Evolutionary conservation across 768 basidiomycete genomes (phyloP), one percentile per base, ranked within the genome.

Genomic region (Phylloporus rhodoxanthus): DNA sequence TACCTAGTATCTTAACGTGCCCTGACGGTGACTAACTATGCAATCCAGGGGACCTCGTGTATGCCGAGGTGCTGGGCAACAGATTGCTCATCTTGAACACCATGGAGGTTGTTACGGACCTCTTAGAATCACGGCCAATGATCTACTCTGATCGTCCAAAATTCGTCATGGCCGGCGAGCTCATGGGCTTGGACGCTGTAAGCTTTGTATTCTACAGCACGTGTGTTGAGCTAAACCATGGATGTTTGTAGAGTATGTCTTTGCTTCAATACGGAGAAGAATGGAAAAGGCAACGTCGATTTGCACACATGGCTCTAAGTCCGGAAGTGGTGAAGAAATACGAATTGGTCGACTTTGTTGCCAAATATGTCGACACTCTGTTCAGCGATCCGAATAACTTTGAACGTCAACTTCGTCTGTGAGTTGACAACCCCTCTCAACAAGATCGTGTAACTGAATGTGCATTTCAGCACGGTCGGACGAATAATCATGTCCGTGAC

Each of bases 131-230:
- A 43, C 48, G 61, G n/a, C 54, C 52, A 1, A 43, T 17, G 15
- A 62, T 58, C 17, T 70, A 70, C 39, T 69, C 69, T 7, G 52
- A 66, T 34, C 56, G 68, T 5, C 67, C 69, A 3, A 57, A 50
- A 15, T 68, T 73, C n/a, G 60, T 62, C 1, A 68, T 74, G 44
- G 65, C 64, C 7, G 67, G 70, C 13, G 69, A 69, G 26, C 61
- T 73, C 60, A 67, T 68, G 60, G 55, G 56, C 4, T 41, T 67
- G 51, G 52, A 47, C 30, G 41, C 53, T 0, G 63, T 53, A 41
- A 9, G 53, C 30, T n/a, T 28, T 39, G 14, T 34, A 15, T 17
- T 38, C 23, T 9, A 2, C n/a, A 21, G n/a, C 8, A 14, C 10
- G 4, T 9, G 17, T 3, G n/a, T 11, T 10, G 36, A 32, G 11